Conservation (phyloP, 371 early-diverging fungal genomes). For the Actinomucor elegans region DNA sequence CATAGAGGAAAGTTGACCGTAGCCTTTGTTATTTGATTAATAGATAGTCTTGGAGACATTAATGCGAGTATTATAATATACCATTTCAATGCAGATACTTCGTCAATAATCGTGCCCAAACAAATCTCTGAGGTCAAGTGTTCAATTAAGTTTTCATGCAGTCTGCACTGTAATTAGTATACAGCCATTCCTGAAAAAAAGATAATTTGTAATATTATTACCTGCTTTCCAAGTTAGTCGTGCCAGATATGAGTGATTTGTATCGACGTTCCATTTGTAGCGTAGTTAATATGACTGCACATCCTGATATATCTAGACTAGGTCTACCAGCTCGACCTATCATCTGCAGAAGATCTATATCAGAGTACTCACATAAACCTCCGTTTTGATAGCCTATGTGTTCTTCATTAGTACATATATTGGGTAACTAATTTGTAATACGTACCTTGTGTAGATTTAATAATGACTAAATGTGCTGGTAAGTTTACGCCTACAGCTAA, state of each 20-base stretch:
- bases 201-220: background rate
- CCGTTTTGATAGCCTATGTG: conserved; percentile 66
- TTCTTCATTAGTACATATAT: conserved; percentile 6
- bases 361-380: conserved; percentile 60
- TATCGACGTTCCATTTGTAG: conserved; percentile 53
- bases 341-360: conserved; percentile 84
- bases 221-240: conserved; percentile 68
- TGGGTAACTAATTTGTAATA: background rate
- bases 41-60: too few relatives aligned
- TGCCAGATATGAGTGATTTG: conserved; percentile 55
- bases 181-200: background rate
- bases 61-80: conserved; percentile 18
- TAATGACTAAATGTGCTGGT: conserved; percentile 88
- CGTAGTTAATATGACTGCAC: conserved; percentile 78
- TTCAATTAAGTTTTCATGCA: conserved; percentile 78
- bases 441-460: conserved; percentile 67
- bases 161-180: conserved; percentile 15
- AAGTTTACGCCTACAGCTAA: conserved; percentile 93
- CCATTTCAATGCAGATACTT: conserved; percentile 67
- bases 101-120: conserved; percentile 62
- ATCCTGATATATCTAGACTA: conserved; percentile 78
- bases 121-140: conserved; percentile 85
- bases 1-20: conserved; percentile 72
- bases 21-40: conserved; percentile 65
- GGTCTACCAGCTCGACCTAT: conserved; percentile 93